Evolutionary conservation across 1,284 basidiomycete genomes (phyloP), one percentile per base, ranked within the genome.

Genomic region (Schizophyllum commune): DNA sequence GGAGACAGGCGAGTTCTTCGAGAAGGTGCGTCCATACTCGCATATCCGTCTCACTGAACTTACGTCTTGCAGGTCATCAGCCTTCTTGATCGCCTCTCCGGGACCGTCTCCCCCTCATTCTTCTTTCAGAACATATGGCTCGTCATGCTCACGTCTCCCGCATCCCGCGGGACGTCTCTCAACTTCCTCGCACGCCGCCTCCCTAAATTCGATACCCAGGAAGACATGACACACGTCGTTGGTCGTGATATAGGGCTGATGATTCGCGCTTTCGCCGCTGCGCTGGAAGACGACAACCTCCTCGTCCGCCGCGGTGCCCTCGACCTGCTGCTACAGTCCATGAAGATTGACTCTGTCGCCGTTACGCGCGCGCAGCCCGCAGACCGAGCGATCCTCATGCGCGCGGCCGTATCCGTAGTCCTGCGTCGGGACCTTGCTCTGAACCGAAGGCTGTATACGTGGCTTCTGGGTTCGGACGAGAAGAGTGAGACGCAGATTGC

Each of bases 81-180:
- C 32, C 75, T 99, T 5, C 78, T 99, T 57, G 94, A 95, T 72
- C 80, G 83, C 27, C 75, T 99, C 1, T 92, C 94, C 2, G 85
- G 85, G 34, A 88, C 92, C 0, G 88, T 96, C 17, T 88, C 91
- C 2, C 84, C 83, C 0, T 83, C 89, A 0, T 98, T 96, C 78
- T 98, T 98, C 79, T 84, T 97, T 67, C 94, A 98, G 72, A 98
- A 94, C 67, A 79, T 98, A 52, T 98, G 96, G 91, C 81, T 98
- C 22, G 84, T 93, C 58, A 90, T 98, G 81, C 81, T 98, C 61
- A 96, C 94, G 0, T 89, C 90, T n/a, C 89, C 95, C 0, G 81
- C 86, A 6, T 89, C 91, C 13, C 86, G 97, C 51, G 89, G 92
- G 19, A 89, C 94, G 0, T 87, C 95, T 0, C 78, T 98, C 52